Evolutionary conservation across 1,284 basidiomycete species (phyloP).

Genomic region (Marasmius sp.): DNA sequence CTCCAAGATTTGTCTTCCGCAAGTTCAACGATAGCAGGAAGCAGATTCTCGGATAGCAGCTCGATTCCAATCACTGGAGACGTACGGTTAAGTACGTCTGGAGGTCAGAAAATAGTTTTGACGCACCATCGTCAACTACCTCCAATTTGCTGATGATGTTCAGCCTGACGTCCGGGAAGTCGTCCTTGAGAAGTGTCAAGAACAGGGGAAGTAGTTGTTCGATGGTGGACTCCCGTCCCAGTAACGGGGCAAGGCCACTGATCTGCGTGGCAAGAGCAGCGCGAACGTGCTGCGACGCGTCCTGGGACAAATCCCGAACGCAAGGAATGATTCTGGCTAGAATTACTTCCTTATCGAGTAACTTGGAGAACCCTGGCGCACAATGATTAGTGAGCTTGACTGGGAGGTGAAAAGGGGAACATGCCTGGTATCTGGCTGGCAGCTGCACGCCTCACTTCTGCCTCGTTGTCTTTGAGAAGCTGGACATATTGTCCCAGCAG

Average conservation of each 20-base stretch:
- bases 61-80: conserved; percentile 93
- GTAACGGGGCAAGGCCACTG: conserved; percentile 93
- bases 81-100: conserved; percentile 6
- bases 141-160: conserved; percentile 99
- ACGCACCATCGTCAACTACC: conserved; percentile 88
- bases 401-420: conserved; percentile 16
- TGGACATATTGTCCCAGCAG: conserved; percentile 92
- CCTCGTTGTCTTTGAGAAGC: conserved; percentile 97
- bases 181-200: conserved; percentile 95
- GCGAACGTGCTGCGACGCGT: conserved; percentile 95
- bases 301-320: conserved; percentile 92
- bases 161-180: conserved; percentile 96
- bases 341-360: conserved; percentile 94
- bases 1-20: conserved; percentile 99
- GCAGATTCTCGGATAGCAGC: conserved; percentile 90
- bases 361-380: conserved; percentile 86
- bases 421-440: conserved; percentile 95
- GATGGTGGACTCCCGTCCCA: conserved; percentile 93
- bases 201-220: conserved; percentile 98
- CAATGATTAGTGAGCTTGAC: background rate
- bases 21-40: conserved; percentile 97
- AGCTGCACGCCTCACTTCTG: conserved; percentile 96
- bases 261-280: conserved; percentile 97
- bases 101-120: background rate
- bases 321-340: conserved; percentile 94